Conservation (phyloP, 768 basidiomycete genomes). For the Kwoniella pini region DNA sequence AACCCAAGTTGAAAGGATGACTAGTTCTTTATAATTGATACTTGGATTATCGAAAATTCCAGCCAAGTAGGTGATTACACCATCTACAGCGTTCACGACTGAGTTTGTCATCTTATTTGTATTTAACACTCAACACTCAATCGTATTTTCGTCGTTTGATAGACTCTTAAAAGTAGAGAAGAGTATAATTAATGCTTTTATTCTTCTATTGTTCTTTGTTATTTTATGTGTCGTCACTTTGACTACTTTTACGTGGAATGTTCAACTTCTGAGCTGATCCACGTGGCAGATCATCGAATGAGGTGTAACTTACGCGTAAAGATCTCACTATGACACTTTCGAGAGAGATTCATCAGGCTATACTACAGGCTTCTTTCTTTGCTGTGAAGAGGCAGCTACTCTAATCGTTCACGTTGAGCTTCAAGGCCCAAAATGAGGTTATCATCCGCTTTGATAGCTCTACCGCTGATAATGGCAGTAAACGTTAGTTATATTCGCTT, state of each 20-base stretch:
- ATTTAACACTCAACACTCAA: too few species aligned
- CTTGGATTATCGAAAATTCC: slow-evolving; percentile 33
- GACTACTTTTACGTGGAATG: background rate
- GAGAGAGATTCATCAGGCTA: too few species aligned
- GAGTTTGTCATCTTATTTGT: slow-evolving; percentile 13
- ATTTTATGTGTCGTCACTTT: background rate
- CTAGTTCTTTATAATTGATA: slow-evolving; percentile 73
- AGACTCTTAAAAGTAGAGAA: too few species aligned
- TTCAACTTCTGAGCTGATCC: too few species aligned
- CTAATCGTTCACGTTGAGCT: too few species aligned
- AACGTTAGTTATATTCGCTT: slow-evolving; percentile 14
- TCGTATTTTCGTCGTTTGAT: too few species aligned
- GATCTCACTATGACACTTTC: too few species aligned
- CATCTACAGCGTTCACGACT: slow-evolving; percentile 22
- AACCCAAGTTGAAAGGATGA: slow-evolving; percentile 74
- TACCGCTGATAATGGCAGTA: slow-evolving; percentile 24
- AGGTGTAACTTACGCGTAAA: too few species aligned
- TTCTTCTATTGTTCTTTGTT: background rate
- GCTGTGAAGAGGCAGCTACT: too few species aligned
- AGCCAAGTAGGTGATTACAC: slow-evolving; percentile 23
- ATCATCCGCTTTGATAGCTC: background rate
- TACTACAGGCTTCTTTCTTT: too few species aligned
- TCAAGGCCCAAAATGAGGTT: slow-evolving; percentile 18
- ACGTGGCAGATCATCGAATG: too few species aligned
- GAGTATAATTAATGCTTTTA: too few species aligned